phyloP scores from a whole-genome alignment of 164 flowering plant species.

The Euptelea pleiosperma region DNA sequence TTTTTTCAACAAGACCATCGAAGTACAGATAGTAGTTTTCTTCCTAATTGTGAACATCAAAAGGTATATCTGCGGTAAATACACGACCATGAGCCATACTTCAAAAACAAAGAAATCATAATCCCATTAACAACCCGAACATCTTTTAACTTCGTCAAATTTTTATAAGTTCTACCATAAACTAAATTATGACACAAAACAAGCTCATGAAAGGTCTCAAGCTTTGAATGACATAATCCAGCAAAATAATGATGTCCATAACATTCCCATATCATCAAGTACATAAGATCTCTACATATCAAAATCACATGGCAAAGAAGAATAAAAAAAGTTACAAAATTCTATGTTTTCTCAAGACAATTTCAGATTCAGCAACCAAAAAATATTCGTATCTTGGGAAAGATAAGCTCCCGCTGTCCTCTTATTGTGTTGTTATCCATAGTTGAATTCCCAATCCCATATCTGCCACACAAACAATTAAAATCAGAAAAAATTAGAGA shows the following conservation, averaged over 20 bases:
- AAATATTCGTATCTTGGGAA: conserved; percentile 72
- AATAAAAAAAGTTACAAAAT: neutral
- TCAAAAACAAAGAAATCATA: too few species aligned
- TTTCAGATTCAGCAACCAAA: conserved; percentile 74
- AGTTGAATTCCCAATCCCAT: conserved; percentile 84
- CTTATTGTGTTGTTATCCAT: conserved; percentile 91
- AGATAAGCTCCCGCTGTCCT: conserved; percentile 89
- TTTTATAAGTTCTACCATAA: too few species aligned
- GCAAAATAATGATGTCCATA: neutral
- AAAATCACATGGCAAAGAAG: neutral
- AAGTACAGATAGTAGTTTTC: too few species aligned
- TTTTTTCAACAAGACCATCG: too few species aligned
- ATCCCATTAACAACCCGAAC: too few species aligned
- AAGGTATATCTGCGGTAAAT: too few species aligned
- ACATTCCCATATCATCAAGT: too few species aligned
- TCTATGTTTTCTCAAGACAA: neutral
- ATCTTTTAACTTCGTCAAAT: too few species aligned
- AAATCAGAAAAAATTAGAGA: neutral
- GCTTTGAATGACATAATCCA: conserved; percentile 3
- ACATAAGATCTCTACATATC: neutral
- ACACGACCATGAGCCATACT: too few species aligned
- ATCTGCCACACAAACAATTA: conserved; percentile 41
- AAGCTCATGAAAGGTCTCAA: conserved; percentile 1
- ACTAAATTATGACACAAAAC: too few species aligned
- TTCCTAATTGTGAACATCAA: too few species aligned